Conservation (phyloP, 148 eudicot species). For the Rhododendron mucronatum region DNA sequence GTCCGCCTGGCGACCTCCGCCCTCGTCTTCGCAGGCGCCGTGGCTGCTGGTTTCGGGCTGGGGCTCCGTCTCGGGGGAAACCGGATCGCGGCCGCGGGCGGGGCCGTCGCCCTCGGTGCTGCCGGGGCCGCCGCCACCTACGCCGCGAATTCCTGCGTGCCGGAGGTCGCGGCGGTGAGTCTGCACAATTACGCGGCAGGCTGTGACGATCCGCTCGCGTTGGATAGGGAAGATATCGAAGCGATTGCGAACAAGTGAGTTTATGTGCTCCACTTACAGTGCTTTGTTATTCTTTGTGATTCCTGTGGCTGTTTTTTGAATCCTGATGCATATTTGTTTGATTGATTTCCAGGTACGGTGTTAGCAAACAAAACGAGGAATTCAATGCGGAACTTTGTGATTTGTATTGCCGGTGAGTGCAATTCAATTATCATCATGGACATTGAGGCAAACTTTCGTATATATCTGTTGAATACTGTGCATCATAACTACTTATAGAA, state of each 20-base stretch:
- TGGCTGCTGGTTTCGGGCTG: conserved; percentile 66
- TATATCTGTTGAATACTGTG: neutral
- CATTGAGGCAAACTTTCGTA: neutral
- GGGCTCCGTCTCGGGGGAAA: conserved; percentile 50
- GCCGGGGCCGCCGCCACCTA: conserved; percentile 69
- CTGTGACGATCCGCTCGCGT: conserved; percentile 41
- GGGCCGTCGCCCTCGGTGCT: conserved; percentile 59
- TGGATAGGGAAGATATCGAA: conserved; percentile 64
- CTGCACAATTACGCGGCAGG: conserved; percentile 76
- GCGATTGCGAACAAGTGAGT: conserved; percentile 60
- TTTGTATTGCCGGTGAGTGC: conserved; percentile 69
- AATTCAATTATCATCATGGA: neutral
- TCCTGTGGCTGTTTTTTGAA: neutral
- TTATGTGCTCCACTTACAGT: neutral
- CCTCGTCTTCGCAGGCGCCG: conserved; percentile 45
- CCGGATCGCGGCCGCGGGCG: conserved; percentile 42
- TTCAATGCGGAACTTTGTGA: conserved; percentile 82
- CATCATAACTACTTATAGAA: neutral
- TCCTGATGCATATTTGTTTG: neutral
- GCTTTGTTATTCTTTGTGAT: neutral
- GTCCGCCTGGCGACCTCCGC: conserved; percentile 52
- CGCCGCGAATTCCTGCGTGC: conserved; percentile 57
- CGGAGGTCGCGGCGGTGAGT: conserved; percentile 68
- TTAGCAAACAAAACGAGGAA: conserved; percentile 80
- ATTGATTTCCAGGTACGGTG: conserved; percentile 57